Evolutionary conservation across 306 rosid genomes (phyloP), one percentile per base, ranked within the genome.

Genomic region (Hippophae gyantsensis): DNA sequence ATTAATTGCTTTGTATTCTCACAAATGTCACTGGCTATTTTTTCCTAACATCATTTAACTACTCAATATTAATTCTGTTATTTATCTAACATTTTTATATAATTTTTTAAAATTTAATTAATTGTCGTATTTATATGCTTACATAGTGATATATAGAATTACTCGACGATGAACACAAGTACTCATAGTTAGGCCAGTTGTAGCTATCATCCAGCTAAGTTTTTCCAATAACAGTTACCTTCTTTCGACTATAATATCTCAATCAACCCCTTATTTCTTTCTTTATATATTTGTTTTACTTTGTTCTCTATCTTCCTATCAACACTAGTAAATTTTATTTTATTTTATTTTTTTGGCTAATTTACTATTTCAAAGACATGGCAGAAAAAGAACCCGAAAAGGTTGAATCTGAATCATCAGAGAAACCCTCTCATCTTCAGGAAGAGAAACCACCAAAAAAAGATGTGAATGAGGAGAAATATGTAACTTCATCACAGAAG

Each of bases 381-480:
- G 76, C 96, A 38, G 83, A 81, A 49, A 96, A 81, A 13, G 76
- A 77, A 64, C 72, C 81, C 67, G 74, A 76, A 58, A 72, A 63
- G 65, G 46, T 58, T 0, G 83, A 75, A 9, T 42, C 76, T 6
- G 67, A 70, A 54, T 32, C 76, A 3, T 57, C 64, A 56, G 73
- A 67, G 67, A 51, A 56, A 43, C 63, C 59, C 5, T 9, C 46
- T 18, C 23, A 18, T 10, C 61, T 54, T 2, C 9, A 26, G 7
- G 64, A 54, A 8, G 69, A 70, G 6, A 50, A 60, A 67, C 69
- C 85, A 6, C 23, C 23, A 18, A 18, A 18, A 18, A 81, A 81
- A 75, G 79, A 82, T 42, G 77, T 65, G 43, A 23, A 73, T 46
- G 85, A 79, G 79, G 95, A 87, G 61, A 83, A 92, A 78, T 61